Evolutionary conservation across 805 yeast species (phyloP).

Genomic region (Yarrowia sp.): DNA sequence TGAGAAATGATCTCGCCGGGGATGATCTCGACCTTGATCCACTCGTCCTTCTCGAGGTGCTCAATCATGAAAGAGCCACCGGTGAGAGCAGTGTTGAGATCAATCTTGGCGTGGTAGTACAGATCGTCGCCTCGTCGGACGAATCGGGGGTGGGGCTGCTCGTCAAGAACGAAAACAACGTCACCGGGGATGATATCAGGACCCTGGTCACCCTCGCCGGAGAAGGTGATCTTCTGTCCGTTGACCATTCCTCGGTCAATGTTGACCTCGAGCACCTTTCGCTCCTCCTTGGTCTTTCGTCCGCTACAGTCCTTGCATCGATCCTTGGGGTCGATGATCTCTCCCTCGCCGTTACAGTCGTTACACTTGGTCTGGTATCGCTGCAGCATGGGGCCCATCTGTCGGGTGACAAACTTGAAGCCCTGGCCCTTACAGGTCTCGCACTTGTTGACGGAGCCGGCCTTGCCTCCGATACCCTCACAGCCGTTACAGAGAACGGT

Average conservation of each 20-base stretch:
- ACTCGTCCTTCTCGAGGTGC: conserved; percentile 86
- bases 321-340: conserved; percentile 82
- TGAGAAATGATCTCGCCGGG: conserved; percentile 96
- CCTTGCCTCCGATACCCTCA: conserved; percentile 96
- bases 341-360: conserved; percentile 91
- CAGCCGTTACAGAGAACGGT: conserved; percentile 87
- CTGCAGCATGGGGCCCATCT: conserved; percentile 99
- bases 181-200: conserved; percentile 97
- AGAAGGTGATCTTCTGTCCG: conserved; percentile 88
- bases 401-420: conserved; percentile 88
- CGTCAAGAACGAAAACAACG: conserved; percentile 88
- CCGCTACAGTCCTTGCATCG: conserved; percentile 88
- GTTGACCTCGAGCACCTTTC: conserved; percentile 92
- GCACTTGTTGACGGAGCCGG: conserved; percentile 88
- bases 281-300: conserved; percentile 82
- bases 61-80: conserved; percentile 91
- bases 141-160: conserved; percentile 83
- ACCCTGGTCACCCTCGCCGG: conserved; percentile 97
- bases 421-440: conserved; percentile 89
- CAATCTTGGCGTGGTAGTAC: conserved; percentile 83
- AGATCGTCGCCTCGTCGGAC: conserved; percentile 90
- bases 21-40: conserved; percentile 76
- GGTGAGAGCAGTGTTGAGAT: conserved; percentile 90
- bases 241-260: conserved; percentile 96
- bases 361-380: conserved; percentile 96